Evolutionary conservation across 2,329 filamentous ascomycete genomes (phyloP).

Genomic region (Pezizomycotina sp.): DNA sequence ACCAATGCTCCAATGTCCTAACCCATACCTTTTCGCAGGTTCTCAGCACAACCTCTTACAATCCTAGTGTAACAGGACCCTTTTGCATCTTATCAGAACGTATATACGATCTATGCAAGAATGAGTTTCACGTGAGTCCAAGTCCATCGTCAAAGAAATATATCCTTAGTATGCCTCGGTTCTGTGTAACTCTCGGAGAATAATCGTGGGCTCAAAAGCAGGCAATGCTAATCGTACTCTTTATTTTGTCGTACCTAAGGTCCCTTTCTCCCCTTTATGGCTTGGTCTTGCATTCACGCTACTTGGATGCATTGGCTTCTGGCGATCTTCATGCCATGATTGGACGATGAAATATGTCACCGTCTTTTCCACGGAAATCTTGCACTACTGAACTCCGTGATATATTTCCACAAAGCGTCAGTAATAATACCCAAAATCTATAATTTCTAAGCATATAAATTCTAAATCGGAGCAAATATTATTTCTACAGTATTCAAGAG

Average conservation of each 20-base stretch:
- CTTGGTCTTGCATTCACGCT: slow-evolving; percentile 49
- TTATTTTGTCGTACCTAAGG: slow-evolving; percentile 29
- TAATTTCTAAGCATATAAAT: not conserved
- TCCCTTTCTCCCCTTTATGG: slow-evolving; percentile 49
- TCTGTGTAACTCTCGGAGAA: too few species aligned
- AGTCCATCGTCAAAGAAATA: not conserved
- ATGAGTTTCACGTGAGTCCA: slow-evolving; percentile 37
- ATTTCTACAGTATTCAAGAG: slow-evolving; percentile 36
- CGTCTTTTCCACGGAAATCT: slow-evolving; percentile 49
- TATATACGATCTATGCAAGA: slow-evolving; percentile 42
- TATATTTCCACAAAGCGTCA: slow-evolving; percentile 49
- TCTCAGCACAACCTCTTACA: slow-evolving; percentile 46
- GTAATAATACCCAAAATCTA: slow-evolving; percentile 1
- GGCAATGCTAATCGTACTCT: too few species aligned
- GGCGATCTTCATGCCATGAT: slow-evolving; percentile 50
- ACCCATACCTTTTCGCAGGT: slow-evolving; percentile 25
- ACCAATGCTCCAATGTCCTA: not conserved
- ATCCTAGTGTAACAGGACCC: slow-evolving; percentile 50
- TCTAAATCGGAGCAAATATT: not conserved
- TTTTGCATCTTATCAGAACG: slow-evolving; percentile 52
- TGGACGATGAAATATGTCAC: slow-evolving; percentile 57
- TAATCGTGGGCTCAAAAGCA: too few species aligned
- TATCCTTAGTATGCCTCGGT: not conserved
- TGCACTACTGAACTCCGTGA: slow-evolving; percentile 48
- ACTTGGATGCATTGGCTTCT: slow-evolving; percentile 49